Conservation (phyloP, 768 basidiomycete genomes). For the Cubamyces lactineus region DNA sequence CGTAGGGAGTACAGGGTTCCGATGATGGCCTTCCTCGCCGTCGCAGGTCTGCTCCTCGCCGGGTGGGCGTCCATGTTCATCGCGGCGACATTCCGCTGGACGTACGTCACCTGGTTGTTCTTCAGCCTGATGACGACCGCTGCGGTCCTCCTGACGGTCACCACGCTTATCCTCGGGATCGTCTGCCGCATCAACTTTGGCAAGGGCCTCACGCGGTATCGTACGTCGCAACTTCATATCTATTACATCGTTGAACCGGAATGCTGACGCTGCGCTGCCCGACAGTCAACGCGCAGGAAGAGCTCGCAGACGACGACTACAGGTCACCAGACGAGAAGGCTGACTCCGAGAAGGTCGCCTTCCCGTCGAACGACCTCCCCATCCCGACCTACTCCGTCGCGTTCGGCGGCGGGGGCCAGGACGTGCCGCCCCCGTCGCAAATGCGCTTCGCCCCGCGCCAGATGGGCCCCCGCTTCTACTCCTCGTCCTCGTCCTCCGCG, state of each 20-base stretch:
- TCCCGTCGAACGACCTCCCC: conserved; percentile 55
- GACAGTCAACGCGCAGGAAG: conserved; percentile 59
- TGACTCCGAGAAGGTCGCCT: conserved; percentile 56
- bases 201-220: conserved; percentile 67
- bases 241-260: background rate
- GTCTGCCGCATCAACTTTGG: conserved; percentile 77
- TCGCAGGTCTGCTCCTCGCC: conserved; percentile 63
- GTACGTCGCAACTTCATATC: conserved; percentile 47
- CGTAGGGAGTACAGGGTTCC: conserved; percentile 63
- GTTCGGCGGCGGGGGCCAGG: conserved; percentile 38
- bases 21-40: conserved; percentile 64
- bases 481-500: conserved; percentile 21
- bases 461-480: conserved; percentile 53
- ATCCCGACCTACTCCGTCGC: conserved; percentile 56
- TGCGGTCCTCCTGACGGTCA: conserved; percentile 59
- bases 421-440: conserved; percentile 42
- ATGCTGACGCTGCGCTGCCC: background rate
- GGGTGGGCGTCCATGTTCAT: conserved; percentile 78
- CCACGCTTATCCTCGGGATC: conserved; percentile 62
- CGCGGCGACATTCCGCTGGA: conserved; percentile 75
- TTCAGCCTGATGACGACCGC: conserved; percentile 64
- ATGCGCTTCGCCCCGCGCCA: conserved; percentile 40
- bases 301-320: conserved; percentile 43
- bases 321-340: conserved; percentile 43
- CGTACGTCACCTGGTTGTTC: conserved; percentile 73